Percentiles rank a stretch among this genome's conserved stretches.
Evolutionary conservation across 1,139 yeast species (phyloP).

Genomic region (Saccharomyces hybrid): DNA sequence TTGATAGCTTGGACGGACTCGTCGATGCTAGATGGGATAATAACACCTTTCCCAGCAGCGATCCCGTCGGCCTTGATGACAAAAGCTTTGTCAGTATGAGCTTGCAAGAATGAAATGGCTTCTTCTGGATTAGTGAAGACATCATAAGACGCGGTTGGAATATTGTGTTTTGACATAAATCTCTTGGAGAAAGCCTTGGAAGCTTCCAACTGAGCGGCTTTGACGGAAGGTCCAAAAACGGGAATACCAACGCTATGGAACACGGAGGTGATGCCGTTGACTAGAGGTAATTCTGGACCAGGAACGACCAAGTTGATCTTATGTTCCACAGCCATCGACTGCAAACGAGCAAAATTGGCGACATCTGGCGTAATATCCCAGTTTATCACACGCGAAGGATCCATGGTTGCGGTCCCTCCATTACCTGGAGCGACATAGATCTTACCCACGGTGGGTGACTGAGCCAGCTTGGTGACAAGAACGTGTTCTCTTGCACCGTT

Average conservation of each 20-base stretch:
- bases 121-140: slow-evolving; percentile 70
- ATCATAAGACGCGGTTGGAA: slow-evolving; percentile 88
- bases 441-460: slow-evolving; percentile 61
- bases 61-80: slow-evolving; percentile 97
- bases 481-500: slow-evolving; percentile 99
- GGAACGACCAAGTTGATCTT: slow-evolving; percentile 75
- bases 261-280: slow-evolving; percentile 75
- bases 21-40: slow-evolving; percentile 76
- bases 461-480: slow-evolving; percentile 82
- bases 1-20: slow-evolving; percentile 82
- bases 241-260: slow-evolving; percentile 81
- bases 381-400: slow-evolving; percentile 53
- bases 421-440: slow-evolving; percentile 96
- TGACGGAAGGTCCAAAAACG: slow-evolving; percentile 88
- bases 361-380: slow-evolving; percentile 41
- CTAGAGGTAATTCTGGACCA: slow-evolving; percentile 99
- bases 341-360: slow-evolving; percentile 54
- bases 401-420: slow-evolving; percentile 69
- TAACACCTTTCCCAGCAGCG: slow-evolving; percentile 98
- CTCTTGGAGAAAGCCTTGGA: slow-evolving; percentile 92
- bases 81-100: slow-evolving; percentile 56
- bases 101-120: slow-evolving; percentile 63
- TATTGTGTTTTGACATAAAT: slow-evolving; percentile 84
- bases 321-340: slow-evolving; percentile 63
- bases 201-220: slow-evolving; percentile 94